phyloP scores from a whole-genome alignment of 2,329 filamentous ascomycete genomes.

The Davidsoniella eucalypti region DNA sequence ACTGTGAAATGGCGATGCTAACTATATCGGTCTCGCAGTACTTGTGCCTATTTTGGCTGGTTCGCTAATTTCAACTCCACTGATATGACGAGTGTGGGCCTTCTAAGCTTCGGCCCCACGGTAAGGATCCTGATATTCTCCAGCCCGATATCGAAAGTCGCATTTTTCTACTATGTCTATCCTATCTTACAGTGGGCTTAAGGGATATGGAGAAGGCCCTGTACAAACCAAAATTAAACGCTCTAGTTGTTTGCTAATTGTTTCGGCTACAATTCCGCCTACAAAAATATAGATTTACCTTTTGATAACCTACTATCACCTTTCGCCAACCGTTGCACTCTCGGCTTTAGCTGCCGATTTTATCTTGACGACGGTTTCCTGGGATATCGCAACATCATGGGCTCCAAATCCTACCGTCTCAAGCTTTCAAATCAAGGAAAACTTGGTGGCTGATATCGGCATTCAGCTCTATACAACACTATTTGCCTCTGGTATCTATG shows the following conservation, averaged over 20 bases:
- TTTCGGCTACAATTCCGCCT: no score
- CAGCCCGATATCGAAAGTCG: background rate
- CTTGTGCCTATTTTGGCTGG: slow-evolving; percentile 50
- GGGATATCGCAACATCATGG: background rate
- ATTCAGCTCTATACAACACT: slow-evolving; percentile 49
- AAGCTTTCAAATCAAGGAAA: slow-evolving; percentile 49
- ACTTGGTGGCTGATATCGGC: slow-evolving; percentile 44
- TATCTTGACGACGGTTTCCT: background rate
- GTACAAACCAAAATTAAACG: background rate
- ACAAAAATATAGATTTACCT: slow-evolving; percentile 43
- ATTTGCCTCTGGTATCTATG: slow-evolving; percentile 58
- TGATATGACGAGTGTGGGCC: slow-evolving; percentile 46
- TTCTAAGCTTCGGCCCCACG: slow-evolving; percentile 60
- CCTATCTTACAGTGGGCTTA: background rate
- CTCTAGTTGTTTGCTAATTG: background rate
- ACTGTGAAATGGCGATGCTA: background rate
- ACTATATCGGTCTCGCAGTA: slow-evolving; percentile 5
- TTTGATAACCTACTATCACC: slow-evolving; percentile 58
- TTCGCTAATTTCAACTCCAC: slow-evolving; percentile 55
- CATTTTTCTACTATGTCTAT: background rate
- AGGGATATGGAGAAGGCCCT: background rate
- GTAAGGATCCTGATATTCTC: slow-evolving; percentile 24
- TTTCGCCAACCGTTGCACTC: slow-evolving; percentile 44
- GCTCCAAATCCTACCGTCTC: background rate
- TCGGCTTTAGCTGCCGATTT: slow-evolving; percentile 30